These are phyloP conservation scores for Hanseniaspora mollemarum DNA, from an alignment of 805 yeast species.

Conservation along the genomic window DNA sequence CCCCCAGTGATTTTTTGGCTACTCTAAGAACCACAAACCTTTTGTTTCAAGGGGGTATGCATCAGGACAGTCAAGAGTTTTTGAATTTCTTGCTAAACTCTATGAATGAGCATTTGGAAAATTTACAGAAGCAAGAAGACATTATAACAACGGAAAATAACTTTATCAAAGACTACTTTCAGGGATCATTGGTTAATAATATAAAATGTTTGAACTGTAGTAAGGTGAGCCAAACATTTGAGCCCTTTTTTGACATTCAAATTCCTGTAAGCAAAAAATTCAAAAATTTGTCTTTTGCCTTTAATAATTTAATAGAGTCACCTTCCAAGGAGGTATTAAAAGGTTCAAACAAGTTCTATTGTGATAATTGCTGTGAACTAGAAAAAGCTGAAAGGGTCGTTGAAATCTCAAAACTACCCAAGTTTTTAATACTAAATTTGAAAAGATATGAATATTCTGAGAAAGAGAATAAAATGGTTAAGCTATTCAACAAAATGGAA, in stretches of 20 bases:
- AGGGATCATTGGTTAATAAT: conserved; percentile 75
- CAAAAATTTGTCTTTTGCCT: conserved; percentile 59
- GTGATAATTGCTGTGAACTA: conserved; percentile 78
- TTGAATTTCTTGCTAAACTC: conserved; percentile 77
- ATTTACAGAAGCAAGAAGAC: conserved; percentile 17
- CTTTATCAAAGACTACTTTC: conserved; percentile 62
- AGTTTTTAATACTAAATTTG: conserved; percentile 67
- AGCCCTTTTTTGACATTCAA: conserved; percentile 74
- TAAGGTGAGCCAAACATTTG: conserved; percentile 66
- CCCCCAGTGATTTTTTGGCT: conserved; percentile 64
- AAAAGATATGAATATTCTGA: conserved; percentile 90
- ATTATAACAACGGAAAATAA: conserved; percentile 26
- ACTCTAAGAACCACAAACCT: conserved; percentile 72
- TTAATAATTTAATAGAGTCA: conserved; percentile 70
- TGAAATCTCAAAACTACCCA: conserved; percentile 66
- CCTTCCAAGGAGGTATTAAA: conserved; percentile 75
- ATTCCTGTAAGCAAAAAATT: conserved; percentile 44
- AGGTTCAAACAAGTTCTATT: conserved; percentile 82
- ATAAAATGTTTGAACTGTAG: conserved; percentile 88
- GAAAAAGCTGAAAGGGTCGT: conserved; percentile 92
- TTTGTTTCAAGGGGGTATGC: conserved; percentile 82
- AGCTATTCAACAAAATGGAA: conserved; percentile 71
- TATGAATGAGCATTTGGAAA: conserved; percentile 37
- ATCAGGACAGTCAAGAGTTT: conserved; percentile 97
- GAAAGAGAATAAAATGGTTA: conserved; percentile 64